Percentiles rank a stretch among this genome's conserved stretches.
phyloP scores from a whole-genome alignment of 768 basidiomycete species.

The Imleria badia region DNA sequence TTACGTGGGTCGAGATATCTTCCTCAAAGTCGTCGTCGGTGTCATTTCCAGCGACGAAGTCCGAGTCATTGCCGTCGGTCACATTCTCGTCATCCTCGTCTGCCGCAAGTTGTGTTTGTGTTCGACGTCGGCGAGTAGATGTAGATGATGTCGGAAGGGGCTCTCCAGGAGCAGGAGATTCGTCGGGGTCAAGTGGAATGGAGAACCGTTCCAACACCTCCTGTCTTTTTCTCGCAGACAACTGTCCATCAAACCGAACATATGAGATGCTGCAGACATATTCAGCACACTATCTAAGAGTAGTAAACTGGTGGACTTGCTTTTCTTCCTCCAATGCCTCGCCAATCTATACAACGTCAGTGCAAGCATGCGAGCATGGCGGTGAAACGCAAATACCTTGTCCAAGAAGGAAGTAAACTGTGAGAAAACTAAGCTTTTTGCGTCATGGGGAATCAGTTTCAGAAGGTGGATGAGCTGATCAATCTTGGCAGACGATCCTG shows the following conservation, averaged over 20 bases:
- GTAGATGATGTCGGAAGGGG: conserved; percentile 8
- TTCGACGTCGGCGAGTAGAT: conserved; percentile 4
- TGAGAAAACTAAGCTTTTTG: conserved; percentile 87
- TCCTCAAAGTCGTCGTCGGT: conserved; percentile 34
- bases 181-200: conserved; percentile 52
- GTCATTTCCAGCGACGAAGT: conserved; percentile 33
- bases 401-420: conserved; percentile 87
- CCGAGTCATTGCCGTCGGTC: conserved; percentile 33
- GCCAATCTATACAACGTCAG: conserved; percentile 52
- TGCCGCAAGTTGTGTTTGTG: not conserved
- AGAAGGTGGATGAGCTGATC: conserved; percentile 77
- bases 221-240: conserved; percentile 79
- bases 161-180: conserved; percentile 17
- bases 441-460: conserved; percentile 59
- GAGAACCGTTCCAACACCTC: conserved; percentile 75
- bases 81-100: conserved; percentile 12
- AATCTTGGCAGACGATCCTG: conserved; percentile 79
- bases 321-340: conserved; percentile 64
- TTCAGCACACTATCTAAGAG: conserved; percentile 1
- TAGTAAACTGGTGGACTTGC: conserved; percentile 34
- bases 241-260: conserved; percentile 81
- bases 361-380: not conserved
- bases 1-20: conserved; percentile 30
- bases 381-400: conserved; percentile 45
- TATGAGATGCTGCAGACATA: conserved; percentile 58